These are phyloP conservation scores for Ascoidea asiatica DNA, from an alignment of 805 yeast species.

Conservation along the genomic window DNA sequence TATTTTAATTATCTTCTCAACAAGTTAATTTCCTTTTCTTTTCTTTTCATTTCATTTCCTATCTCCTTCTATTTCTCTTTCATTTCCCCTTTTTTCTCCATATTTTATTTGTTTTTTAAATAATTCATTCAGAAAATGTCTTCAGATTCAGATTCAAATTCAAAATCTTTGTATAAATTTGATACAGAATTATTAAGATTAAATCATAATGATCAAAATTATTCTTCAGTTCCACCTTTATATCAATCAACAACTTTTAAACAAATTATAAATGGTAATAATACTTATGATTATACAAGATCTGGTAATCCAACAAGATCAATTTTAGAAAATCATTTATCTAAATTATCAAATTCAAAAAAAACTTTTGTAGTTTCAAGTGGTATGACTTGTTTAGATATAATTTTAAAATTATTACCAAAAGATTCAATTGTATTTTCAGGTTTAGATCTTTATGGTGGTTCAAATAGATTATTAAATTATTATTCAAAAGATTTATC, in stretches of 20 bases:
- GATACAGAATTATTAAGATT: conserved; percentile 57
- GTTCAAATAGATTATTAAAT: conserved; percentile 75
- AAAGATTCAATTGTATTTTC: conserved; percentile 91
- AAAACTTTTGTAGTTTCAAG: conserved; percentile 72
- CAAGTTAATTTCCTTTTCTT: too few relatives aligned
- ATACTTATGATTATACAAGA: conserved; percentile 73
- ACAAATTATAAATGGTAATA: conserved; percentile 63
- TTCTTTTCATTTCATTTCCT: not conserved
- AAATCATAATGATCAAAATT: conserved; percentile 51
- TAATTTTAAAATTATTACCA: conserved; percentile 53
- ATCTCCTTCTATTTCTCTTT: not conserved
- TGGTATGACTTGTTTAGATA: conserved; percentile 91
- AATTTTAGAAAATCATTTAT: conserved; percentile 61
- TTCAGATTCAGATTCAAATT: not conserved
- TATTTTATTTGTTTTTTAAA: too few relatives aligned
- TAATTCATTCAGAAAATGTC: not conserved
- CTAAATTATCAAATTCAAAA: conserved; percentile 66
- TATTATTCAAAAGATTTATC: conserved; percentile 52
- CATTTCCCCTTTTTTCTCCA: not conserved
- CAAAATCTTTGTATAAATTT: conserved; percentile 26
- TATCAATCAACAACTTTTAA: conserved; percentile 94
- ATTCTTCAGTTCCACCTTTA: conserved; percentile 75
- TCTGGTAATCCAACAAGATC: conserved; percentile 93
- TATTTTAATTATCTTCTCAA: not conserved
- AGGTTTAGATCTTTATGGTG: conserved; percentile 92